Percentiles rank a stretch among this genome's conserved stretches.
Evolutionary conservation across 305 asterid genomes (phyloP).

Genomic region (Solanum hybrid): DNA sequence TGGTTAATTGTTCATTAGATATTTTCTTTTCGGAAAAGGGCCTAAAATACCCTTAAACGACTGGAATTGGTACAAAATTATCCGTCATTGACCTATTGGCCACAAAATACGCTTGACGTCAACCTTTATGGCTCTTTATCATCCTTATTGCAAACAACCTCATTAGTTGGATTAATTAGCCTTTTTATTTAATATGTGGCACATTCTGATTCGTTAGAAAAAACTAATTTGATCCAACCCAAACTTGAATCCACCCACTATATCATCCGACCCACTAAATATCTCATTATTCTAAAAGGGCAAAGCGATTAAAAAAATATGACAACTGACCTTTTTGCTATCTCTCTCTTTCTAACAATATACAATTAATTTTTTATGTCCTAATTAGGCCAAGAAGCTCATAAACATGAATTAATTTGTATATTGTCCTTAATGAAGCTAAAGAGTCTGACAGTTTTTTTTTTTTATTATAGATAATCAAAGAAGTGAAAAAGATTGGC

Average conservation of each 20-base stretch:
- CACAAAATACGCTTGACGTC: background rate
- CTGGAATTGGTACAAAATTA: background rate
- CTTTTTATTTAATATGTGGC: background rate
- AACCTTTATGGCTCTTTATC: background rate
- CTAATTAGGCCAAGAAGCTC: too few species aligned
- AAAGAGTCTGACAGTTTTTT: too few species aligned
- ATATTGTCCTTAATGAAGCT: too few species aligned
- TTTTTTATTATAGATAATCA: too few species aligned
- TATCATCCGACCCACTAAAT: background rate
- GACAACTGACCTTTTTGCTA: too few species aligned
- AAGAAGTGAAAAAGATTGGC: too few species aligned
- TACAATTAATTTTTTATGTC: too few species aligned
- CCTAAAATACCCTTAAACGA: background rate
- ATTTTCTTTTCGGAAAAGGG: background rate
- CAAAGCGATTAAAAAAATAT: too few species aligned
- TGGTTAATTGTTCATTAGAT: background rate
- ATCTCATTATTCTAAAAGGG: too few species aligned
- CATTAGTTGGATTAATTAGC: background rate
- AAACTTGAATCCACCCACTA: background rate
- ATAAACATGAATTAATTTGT: too few species aligned
- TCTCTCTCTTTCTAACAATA: too few species aligned
- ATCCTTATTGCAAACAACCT: background rate
- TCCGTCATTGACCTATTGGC: background rate
- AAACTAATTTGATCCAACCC: background rate
- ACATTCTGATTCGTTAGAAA: background rate